Percentiles rank a stretch among this genome's conserved stretches.
These are phyloP conservation scores for Alternaria arborescens DNA, from an alignment of 2,329 filamentous ascomycete genomes.

Conservation along the genomic window DNA sequence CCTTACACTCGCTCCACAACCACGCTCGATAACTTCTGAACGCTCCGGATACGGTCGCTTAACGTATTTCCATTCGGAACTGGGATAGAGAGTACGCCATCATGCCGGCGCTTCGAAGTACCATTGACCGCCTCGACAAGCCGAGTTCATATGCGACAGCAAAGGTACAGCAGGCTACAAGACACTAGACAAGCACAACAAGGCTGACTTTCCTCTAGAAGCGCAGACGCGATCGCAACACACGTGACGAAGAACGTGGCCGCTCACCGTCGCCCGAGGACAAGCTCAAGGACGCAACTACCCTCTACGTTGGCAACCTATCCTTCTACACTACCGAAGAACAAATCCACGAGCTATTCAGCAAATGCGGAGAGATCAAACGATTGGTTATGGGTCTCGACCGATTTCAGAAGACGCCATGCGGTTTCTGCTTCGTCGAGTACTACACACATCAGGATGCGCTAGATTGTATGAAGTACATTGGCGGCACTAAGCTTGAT, in stretches of 20 bases:
- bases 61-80: background rate
- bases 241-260: conserved; percentile 62
- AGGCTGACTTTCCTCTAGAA: conserved; percentile 60
- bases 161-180: conserved; percentile 64
- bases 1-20: conserved; percentile 2
- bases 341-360: conserved; percentile 96
- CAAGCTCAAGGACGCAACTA: conserved; percentile 85
- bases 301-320: conserved; percentile 97
- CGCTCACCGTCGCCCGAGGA: conserved; percentile 73
- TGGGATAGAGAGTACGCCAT: background rate
- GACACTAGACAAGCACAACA: background rate
- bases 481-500: conserved; percentile 96
- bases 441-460: conserved; percentile 99
- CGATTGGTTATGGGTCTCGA: conserved; percentile 97
- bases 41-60: conserved; percentile 7
- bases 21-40: background rate
- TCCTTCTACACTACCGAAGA: conserved; percentile 99
- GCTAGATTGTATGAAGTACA: conserved; percentile 97
- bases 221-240: conserved; percentile 71
- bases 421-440: conserved; percentile 99
- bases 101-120: conserved; percentile 66
- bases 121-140: conserved; percentile 90
- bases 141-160: conserved; percentile 92
- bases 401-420: conserved; percentile 95
- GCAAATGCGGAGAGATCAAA: conserved; percentile 96